Evolutionary conservation across 768 basidiomycete genomes (phyloP).

Genomic region (Mycena crocata): DNA sequence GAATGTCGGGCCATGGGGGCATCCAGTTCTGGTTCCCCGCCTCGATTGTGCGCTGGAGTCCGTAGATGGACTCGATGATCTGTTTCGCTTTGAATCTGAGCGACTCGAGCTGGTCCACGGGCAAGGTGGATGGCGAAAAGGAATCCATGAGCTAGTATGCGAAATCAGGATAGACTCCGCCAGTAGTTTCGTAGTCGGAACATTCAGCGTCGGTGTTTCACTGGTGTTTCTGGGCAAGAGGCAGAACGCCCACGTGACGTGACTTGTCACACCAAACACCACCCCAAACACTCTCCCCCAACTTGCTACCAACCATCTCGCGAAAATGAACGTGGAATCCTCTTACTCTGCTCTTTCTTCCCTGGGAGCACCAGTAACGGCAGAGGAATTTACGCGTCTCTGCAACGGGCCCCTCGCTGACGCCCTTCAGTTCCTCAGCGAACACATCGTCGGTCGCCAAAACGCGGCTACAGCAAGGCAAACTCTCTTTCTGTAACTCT

Average conservation of each 20-base stretch:
- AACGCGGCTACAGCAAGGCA: constrained; percentile 15
- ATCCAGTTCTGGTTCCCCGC: constrained; percentile 66
- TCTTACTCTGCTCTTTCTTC: constrained; percentile 19
- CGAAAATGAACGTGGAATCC: no score
- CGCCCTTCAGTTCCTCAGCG: constrained; percentile 28
- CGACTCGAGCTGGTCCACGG: constrained; percentile 79
- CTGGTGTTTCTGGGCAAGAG: not conserved
- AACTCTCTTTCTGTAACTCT: not conserved
- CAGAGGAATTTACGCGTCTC: constrained; percentile 31
- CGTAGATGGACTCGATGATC: constrained; percentile 81
- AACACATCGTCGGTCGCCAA: constrained; percentile 30
- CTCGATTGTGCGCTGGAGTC: constrained; percentile 73
- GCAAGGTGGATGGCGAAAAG: constrained; percentile 51
- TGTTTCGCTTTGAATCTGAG: constrained; percentile 81
- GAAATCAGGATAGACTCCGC: not conserved
- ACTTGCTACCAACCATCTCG: no score
- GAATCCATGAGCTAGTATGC: not conserved
- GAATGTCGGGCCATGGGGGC: constrained; percentile 88
- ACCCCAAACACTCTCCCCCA: no score
- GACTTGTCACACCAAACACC: not conserved
- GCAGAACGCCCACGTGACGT: constrained; percentile 8
- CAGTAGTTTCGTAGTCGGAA: no score
- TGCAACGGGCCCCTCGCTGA: constrained; percentile 29
- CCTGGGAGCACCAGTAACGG: constrained; percentile 29
- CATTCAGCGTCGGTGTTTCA: no score